Evolutionary conservation across 805 yeast species (phyloP), one percentile per base, ranked within the genome.

Genomic region (Starmera pachycereana): DNA sequence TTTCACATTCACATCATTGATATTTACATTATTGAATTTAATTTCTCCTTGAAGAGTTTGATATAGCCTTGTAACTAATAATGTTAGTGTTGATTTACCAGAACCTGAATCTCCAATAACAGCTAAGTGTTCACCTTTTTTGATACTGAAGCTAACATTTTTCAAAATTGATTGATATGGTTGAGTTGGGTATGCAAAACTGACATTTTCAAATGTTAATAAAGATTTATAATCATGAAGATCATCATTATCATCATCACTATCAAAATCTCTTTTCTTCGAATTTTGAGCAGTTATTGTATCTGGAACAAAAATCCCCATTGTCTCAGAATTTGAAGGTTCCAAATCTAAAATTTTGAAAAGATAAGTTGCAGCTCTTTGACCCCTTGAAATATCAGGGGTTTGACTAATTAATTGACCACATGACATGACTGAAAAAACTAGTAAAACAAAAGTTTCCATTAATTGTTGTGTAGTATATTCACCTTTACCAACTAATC

Each of bases 71-170:
- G 78, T 58, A 0, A 89, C 46, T 11, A 89, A 49, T 1, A 69
- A 63, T 0, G 76, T 60, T 2, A 90, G 45, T 0, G 97, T 87
- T 0, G 96, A 82, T 58, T 92, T 92, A 0, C 99, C 99, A 12
- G 81, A 72, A 0, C 99, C 99, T 2, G 97, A 85, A 30, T 73
- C 76, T 1, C 98, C 99, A 4, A 80, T 74, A 1, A 92, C 58
- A 1, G 85, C 92, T 16, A 82, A 64, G 0, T 73, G 63, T 41
- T 76, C 74, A 14, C 74, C 72, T 10, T 61, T 49, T 0, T 51
- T 27, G 2, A 89, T 54, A 0, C 43, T 34, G 29, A 81, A 60
- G 9, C 58, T 56, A 7, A 83, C 48, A 28, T 68, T 49, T 1
- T 62, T 57, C 29, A 81, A 63, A 4, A 72, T 62, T 7, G 40